A percentile compares a stretch with the other conserved stretches of the same genome.
Evolutionary conservation across 768 basidiomycete species (phyloP).

Genomic region (Vararia minispora): DNA sequence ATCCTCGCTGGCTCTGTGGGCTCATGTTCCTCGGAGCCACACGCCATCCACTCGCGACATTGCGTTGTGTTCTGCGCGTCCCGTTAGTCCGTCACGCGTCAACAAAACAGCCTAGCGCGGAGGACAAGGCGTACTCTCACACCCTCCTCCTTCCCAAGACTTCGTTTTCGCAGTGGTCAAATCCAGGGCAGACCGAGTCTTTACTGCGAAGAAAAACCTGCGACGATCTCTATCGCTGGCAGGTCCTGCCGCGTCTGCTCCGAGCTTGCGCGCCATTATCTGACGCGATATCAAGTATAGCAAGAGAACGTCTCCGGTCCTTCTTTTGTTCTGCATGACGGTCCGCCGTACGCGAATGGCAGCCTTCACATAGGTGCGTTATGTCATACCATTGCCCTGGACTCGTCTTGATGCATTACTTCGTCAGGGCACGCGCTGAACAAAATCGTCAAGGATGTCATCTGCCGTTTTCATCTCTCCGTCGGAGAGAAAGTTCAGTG

Average conservation of each 20-base stretch:
- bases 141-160: slow-evolving; percentile 81
- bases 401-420: neutral
- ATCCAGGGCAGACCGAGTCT: slow-evolving; percentile 51
- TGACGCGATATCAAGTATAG: slow-evolving; percentile 25
- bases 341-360: slow-evolving; percentile 96
- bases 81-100: neutral
- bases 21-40: no score
- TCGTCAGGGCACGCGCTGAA: slow-evolving; percentile 84
- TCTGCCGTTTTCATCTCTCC: slow-evolving; percentile 78
- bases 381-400: neutral
- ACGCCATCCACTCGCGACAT: no score
- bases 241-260: no score
- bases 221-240: slow-evolving; percentile 67
- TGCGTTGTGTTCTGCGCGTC: no score
- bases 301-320: slow-evolving; percentile 53
- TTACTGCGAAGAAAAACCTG: slow-evolving; percentile 52
- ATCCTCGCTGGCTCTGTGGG: no score
- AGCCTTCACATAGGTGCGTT: slow-evolving; percentile 82
- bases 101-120: neutral
- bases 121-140: slow-evolving; percentile 32
- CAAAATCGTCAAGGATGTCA: slow-evolving; percentile 93
- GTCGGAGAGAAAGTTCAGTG: slow-evolving; percentile 75
- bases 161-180: slow-evolving; percentile 59
- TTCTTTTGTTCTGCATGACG: slow-evolving; percentile 84
- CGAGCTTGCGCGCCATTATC: no score